Conservation (phyloP, 345 rosid genomes). For the Salix suchowensis region DNA sequence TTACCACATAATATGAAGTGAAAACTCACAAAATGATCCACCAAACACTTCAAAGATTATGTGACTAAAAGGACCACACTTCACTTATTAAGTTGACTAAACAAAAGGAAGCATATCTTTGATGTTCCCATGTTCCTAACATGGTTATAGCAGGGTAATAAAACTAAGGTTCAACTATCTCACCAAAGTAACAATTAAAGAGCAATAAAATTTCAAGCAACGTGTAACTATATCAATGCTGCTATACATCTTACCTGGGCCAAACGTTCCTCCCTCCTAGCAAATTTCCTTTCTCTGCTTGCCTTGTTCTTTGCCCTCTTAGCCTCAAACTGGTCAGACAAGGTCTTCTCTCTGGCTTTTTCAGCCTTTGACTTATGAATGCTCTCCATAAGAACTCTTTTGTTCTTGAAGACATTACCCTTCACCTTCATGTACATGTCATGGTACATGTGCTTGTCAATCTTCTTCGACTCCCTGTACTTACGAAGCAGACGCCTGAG, state of each 20-base stretch:
- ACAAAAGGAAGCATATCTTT: background rate
- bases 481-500: constrained; percentile 83
- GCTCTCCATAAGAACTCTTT: constrained; percentile 93
- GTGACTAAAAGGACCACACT: background rate
- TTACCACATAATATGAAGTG: background rate
- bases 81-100: too few relatives aligned
- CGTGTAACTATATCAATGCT: background rate
- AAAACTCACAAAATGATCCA: background rate
- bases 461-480: constrained; percentile 86
- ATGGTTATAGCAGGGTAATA: background rate
- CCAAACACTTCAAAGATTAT: background rate
- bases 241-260: constrained; percentile 57
- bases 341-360: constrained; percentile 93
- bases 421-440: constrained; percentile 99
- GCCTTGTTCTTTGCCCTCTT: constrained; percentile 97
- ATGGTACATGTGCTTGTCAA: constrained; percentile 97
- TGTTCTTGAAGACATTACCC: constrained; percentile 95
- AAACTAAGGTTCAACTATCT: background rate
- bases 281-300: constrained; percentile 83
- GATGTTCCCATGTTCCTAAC: background rate
- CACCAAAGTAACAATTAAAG: background rate
- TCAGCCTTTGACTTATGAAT: constrained; percentile 95
- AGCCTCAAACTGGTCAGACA: constrained; percentile 92
- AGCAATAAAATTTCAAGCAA: background rate
- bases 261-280: constrained; percentile 83